A percentile compares a stretch with the other conserved stretches of the same genome.
Conservation (phyloP, 495 filamentous ascomycete genomes). For the Evernia prunastri region DNA sequence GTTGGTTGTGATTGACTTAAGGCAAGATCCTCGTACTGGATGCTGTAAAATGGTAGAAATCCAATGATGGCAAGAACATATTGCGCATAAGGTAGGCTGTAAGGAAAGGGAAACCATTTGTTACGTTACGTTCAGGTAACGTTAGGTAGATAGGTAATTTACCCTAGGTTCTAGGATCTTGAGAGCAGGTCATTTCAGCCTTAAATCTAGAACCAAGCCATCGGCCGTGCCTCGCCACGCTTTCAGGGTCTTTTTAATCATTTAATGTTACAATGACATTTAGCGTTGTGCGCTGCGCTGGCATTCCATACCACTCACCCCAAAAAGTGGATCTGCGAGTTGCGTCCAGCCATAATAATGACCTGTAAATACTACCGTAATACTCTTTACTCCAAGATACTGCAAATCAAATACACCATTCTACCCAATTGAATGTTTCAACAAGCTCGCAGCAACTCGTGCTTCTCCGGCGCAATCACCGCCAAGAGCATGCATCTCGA, state of each 20-base stretch:
- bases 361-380: too few relatives aligned
- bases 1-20: too few relatives aligned
- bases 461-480: neutral
- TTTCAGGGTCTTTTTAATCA: too few relatives aligned
- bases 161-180: too few relatives aligned
- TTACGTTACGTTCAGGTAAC: too few relatives aligned
- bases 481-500: constrained; percentile 7
- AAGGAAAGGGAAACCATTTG: too few relatives aligned
- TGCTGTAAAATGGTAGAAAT: too few relatives aligned
- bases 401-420: neutral
- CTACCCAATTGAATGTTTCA: neutral
- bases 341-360: constrained; percentile 11
- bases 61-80: too few relatives aligned
- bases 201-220: neutral
- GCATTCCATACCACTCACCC: constrained; percentile 2
- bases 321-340: constrained; percentile 6
- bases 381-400: neutral
- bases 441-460: neutral
- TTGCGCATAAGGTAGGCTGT: too few relatives aligned
- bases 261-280: neutral
- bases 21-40: too few relatives aligned
- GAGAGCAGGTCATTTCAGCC: neutral
- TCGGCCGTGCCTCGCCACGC: neutral
- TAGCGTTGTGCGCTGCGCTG: constrained; percentile 8
- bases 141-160: too few relatives aligned